Evolutionary conservation across 129 eudicot genomes (phyloP).

Genomic region (Lonicera japonica): DNA sequence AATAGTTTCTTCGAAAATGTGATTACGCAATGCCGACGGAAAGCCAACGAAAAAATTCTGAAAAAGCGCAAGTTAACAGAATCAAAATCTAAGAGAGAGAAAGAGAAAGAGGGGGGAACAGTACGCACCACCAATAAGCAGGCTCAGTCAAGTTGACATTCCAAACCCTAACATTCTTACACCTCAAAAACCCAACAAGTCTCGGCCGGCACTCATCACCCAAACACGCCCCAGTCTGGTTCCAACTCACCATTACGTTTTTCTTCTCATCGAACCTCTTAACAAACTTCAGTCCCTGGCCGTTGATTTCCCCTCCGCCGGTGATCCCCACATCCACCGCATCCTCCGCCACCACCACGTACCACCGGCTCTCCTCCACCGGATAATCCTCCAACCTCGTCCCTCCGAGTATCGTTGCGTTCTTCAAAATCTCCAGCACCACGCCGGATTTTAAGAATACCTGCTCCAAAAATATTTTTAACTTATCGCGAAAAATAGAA

Average conservation of each 20-base stretch:
- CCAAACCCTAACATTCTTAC: conserved; percentile 50
- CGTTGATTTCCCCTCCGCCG: conserved; percentile 90
- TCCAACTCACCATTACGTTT: conserved; percentile 99
- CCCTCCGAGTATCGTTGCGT: conserved; percentile 75
- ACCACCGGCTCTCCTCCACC: conserved; percentile 51
- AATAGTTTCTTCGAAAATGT: too few species aligned
- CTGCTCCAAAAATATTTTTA: too few species aligned
- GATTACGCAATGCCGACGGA: too few species aligned
- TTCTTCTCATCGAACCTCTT: conserved; percentile 74
- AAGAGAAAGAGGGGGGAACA: conserved; percentile 8
- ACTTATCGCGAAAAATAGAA: too few species aligned
- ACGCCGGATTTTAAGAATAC: conserved; percentile 67
- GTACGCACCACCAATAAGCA: conserved; percentile 90
- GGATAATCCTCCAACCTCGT: conserved; percentile 70
- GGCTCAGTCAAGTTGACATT: conserved; percentile 52
- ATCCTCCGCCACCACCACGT: conserved; percentile 86
- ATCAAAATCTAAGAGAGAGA: too few species aligned
- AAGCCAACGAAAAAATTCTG: too few species aligned
- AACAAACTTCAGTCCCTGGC: conserved; percentile 83
- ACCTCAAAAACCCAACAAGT: conserved; percentile 66
- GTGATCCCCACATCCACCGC: conserved; percentile 77
- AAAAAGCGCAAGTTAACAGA: neutral
- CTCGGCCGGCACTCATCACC: conserved; percentile 93
- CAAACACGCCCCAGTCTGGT: conserved; percentile 63
- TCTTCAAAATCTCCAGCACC: conserved; percentile 38